Base-by-base conservation (phyloP, 1,139 yeast genomes). In the Candida sp. region DNA sequence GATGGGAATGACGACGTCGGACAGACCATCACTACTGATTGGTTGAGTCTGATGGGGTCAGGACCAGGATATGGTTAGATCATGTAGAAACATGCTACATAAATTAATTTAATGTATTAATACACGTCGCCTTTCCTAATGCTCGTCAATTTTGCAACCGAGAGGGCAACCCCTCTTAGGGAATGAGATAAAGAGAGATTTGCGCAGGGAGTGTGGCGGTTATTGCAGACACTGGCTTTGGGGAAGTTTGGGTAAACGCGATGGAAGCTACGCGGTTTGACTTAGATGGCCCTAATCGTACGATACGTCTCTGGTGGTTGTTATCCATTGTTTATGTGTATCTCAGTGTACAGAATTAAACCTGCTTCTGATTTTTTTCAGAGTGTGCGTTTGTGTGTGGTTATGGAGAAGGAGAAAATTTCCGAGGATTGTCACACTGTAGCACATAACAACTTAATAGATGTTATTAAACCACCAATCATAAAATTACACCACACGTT, bases 31-130 rank as follows among this genome's bases (percentile, higher is more conserved):
- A 63, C 60, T 27, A 56, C 63, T 22, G 76, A 72, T 54, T 72
- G 77, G 77, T 63, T 72, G 48, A 67, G 70, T 48, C 67, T 67
- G 56, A 67, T 72, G 68, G 77, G 75, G 0, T 62, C 73, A 2
- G 76, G 75, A 0, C 75, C 75, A 0, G 74, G 75, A 17, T 71
- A 70, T 53, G 61, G 55, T 25, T 63, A 17, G 17, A 17, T 25
- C 6, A n/a, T 25, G 27, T 11, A 38, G 42, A 38, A 7, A 28
- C 6, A 26, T 26, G 11, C 8, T 38, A 38, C 7, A 28, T 28
- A 28, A 2, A 28, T 28, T 28, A 28, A 28, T 28, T 23, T 37
- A 37, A 37, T 37, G 41, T 23, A 37, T 37, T 37, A 37, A 37
- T 37, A 17, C 11, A 25, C 11, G 12, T 37, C 30, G n/a, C 26